Conservation (phyloP, 208 protist genomes). For the Leishmania martiniquensis region DNA sequence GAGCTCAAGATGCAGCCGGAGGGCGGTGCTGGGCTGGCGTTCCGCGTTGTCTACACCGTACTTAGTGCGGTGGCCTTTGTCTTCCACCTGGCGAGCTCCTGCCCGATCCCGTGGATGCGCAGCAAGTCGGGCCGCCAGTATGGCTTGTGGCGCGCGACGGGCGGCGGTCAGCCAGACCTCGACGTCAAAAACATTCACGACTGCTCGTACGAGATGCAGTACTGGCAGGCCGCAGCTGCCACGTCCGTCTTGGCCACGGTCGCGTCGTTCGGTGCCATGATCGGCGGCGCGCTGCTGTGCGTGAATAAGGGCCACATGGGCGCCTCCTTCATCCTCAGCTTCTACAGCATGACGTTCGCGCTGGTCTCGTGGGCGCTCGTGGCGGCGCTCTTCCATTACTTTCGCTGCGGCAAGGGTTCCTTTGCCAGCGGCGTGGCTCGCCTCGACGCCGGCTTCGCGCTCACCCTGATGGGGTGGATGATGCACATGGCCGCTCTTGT, state of each 20-base stretch:
- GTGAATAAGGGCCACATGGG: constrained; percentile 47
- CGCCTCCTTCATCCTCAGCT: constrained; percentile 39
- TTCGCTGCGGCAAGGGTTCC: constrained; percentile 41
- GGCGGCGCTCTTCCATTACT: constrained; percentile 42
- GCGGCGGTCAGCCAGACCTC: constrained; percentile 34
- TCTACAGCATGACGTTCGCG: constrained; percentile 44
- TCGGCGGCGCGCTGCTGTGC: constrained; percentile 38
- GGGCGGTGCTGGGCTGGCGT: constrained; percentile 20
- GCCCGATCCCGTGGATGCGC: constrained; percentile 49
- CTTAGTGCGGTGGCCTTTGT: constrained; percentile 35
- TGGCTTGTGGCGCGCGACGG: constrained; percentile 47
- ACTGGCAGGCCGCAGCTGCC: constrained; percentile 45
- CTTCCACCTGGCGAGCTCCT: constrained; percentile 46
- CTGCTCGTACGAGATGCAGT: constrained; percentile 59
- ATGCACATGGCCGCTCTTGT: constrained; percentile 27
- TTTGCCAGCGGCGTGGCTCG: constrained; percentile 39
- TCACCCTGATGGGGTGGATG: constrained; percentile 46
- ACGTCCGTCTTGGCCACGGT: constrained; percentile 47
- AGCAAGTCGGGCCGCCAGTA: constrained; percentile 33
- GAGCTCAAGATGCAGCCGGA: constrained; percentile 38
- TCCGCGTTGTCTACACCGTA: constrained; percentile 35
- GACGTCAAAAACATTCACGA: constrained; percentile 38
- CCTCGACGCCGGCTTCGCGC: constrained; percentile 51
- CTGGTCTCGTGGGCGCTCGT: constrained; percentile 47
- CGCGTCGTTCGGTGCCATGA: constrained; percentile 25